Evolutionary conservation across 202 grass and related monocot species (phyloP), one percentile per base, ranked within the genome.

Genomic region (Panicum hallii): DNA sequence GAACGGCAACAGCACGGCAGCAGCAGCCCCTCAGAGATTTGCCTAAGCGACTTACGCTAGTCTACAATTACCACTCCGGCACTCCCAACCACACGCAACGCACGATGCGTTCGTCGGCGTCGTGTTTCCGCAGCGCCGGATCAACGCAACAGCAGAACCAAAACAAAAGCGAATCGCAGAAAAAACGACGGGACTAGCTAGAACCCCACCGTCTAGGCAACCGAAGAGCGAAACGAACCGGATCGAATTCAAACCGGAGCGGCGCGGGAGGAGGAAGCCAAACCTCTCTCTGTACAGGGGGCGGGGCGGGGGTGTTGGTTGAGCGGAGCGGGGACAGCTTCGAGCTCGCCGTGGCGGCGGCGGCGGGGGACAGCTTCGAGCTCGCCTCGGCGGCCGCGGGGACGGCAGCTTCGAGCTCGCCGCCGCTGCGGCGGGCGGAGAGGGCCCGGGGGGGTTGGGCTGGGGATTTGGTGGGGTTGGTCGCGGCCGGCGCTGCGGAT

Each of bases 211-310:
- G 23, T 16, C 10, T 11, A 66, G 44, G 61, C 63, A 26, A 3
- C 34, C 34, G 36, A 26, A 26, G 26, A 26, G 26, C 26, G 26
- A 42, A 54, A 80, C 64, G n/a, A 70, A 28, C 9, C 9, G 57
- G 62, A 68, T 67, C n/a, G 72, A 75, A 76, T 84, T 84, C 71
- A 52, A 63, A 63, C 30, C 7, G 55, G 45, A 17, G 70, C 5
- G 60, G 1, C 12, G 34, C 14, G 14, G 36, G 9, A 57, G 76
- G 76, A 73, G 67, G 68, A 65, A 60, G 20, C 67, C 67, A 36
- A 36, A 81, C 69, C 84, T 66, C 69, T 74, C 2, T 67, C 71
- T 38, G 13, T 73, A 58, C 22, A 74, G 47, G 47, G 67, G 5
- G 45, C 26, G 9, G 4, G 69, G 72, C 17, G 11, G 63, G 63